Evolutionary conservation across 495 filamentous ascomycete genomes (phyloP), one percentile per base, ranked within the genome.

Genomic region (Darksidea phi): DNA sequence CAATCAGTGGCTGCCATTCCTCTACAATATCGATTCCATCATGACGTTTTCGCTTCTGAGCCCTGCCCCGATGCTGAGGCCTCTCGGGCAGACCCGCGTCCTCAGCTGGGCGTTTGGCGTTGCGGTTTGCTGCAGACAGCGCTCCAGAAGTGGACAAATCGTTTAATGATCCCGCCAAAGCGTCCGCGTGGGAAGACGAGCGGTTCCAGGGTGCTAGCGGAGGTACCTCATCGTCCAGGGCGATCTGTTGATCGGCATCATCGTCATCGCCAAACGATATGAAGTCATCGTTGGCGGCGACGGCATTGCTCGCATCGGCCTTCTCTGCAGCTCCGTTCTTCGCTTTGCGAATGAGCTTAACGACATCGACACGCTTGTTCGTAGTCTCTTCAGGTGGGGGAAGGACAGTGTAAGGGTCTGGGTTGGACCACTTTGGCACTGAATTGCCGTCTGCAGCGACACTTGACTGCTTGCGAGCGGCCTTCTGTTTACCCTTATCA

Each of bases 341-440:
- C 0, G 91, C 88, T 63, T 95, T 96, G 63, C 90, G 84, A 64
- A 96, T 96, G 52, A 94, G 70, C 63, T 92, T 86, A 24, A 96
- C 88, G 26, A 95, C 84, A 59, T 95, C 89, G 63, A 87, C 85
- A 71, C 85, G 88, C 67, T 90, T 90, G 17, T 77, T 76, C 37
- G 81, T 78, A 41, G 69, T 78, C 64, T 81, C 83, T 66, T 88
- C 86, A 0, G 84, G 79, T 6, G 89, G 89, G 6, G 91, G 91
- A 7, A 94, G 75, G 2, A 79, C 86, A 2, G 88, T 94, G 74
- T 96, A 97, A 0, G 90, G 90, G 73, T 97, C 91, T 3, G 91
- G 90, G 66, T 97, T 97, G 0, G 90, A 95, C 91, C 91, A 97
- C 72, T 86, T 88, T 0, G 90, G 90, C 2, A 64, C 66, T 12